Conservation (phyloP, 2,329 filamentous ascomycete genomes). For the Thermothelomyces thermophilus region DNA sequence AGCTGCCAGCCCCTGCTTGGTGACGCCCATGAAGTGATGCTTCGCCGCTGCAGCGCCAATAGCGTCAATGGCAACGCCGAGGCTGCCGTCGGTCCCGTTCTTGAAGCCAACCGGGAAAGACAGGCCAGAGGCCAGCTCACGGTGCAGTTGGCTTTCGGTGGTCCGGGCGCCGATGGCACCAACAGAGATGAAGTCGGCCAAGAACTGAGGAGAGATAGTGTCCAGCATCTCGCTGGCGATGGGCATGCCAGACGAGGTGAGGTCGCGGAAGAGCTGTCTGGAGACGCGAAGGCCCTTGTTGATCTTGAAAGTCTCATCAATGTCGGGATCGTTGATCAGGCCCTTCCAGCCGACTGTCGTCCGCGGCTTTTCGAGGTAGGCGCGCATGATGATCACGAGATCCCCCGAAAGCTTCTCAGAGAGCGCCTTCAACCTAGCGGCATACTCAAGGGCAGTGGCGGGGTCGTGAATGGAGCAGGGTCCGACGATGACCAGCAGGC, state of each 20-base stretch:
- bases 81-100: conserved; percentile 92
- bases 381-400: conserved; percentile 91
- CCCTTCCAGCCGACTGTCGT: conserved; percentile 99
- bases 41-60: conserved; percentile 79
- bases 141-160: conserved; percentile 93
- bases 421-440: conserved; percentile 66
- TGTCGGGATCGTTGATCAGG: conserved; percentile 97
- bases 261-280: conserved; percentile 86
- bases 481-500: conserved; percentile 87
- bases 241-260: conserved; percentile 82
- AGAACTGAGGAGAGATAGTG: conserved; percentile 96
- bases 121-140: conserved; percentile 88
- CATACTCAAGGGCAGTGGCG: conserved; percentile 80
- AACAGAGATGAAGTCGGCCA: conserved; percentile 90
- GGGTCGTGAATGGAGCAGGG: conserved; percentile 98
- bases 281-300: conserved; percentile 94
- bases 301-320: conserved; percentile 95
- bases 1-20: conserved; percentile 91
- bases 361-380: conserved; percentile 97
- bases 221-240: conserved; percentile 98
- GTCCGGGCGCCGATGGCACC: conserved; percentile 94
- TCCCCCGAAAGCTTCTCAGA: conserved; percentile 75
- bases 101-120: conserved; percentile 99
- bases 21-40: conserved; percentile 98
- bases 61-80: conserved; percentile 89